Percentiles rank a stretch among this genome's conserved stretches.
These are phyloP conservation scores for Pythium utonaiense DNA, from an alignment of 352 stramenopile species.

Conservation along the genomic window DNA sequence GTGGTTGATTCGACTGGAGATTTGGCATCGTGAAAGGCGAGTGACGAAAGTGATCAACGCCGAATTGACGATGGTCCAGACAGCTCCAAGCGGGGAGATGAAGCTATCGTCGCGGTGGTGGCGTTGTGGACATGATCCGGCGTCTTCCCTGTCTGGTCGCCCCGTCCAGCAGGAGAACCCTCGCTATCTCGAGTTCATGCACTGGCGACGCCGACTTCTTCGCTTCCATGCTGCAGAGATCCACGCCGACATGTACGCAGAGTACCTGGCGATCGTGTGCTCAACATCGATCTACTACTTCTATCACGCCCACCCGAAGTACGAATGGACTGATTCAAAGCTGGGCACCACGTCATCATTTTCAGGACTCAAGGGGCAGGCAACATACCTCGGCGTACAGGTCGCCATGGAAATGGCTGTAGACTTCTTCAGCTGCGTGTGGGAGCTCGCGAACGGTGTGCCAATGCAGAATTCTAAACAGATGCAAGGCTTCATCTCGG, in stretches of 20 bases:
- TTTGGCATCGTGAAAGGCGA: neutral
- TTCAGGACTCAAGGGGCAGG: neutral
- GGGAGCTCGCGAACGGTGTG: constrained; percentile 25
- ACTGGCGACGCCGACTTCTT: constrained; percentile 7
- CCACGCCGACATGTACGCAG: constrained; percentile 33
- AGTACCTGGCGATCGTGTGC: constrained; percentile 37
- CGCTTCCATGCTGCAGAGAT: constrained; percentile 18
- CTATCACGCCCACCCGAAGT: constrained; percentile 20
- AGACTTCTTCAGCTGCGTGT: constrained; percentile 24
- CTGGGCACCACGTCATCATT: neutral
- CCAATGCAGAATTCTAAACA: constrained; percentile 4
- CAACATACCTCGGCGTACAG: constrained; percentile 10
- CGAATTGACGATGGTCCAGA: no score
- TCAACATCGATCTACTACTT: constrained; percentile 30
- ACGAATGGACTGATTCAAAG: constrained; percentile 14
- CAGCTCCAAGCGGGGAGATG: no score
- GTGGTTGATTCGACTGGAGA: constrained; percentile 10
- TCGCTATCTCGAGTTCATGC: neutral
- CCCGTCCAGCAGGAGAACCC: no score
- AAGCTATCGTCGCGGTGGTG: neutral
- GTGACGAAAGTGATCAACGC: neutral
- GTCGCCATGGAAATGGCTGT: constrained; percentile 25
- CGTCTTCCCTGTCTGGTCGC: no score
- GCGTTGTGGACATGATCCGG: no score
- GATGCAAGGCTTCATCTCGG: neutral